Evolutionary conservation across 169 alveolate genomes (phyloP).

Genomic region (Eimeria zaria): DNA sequence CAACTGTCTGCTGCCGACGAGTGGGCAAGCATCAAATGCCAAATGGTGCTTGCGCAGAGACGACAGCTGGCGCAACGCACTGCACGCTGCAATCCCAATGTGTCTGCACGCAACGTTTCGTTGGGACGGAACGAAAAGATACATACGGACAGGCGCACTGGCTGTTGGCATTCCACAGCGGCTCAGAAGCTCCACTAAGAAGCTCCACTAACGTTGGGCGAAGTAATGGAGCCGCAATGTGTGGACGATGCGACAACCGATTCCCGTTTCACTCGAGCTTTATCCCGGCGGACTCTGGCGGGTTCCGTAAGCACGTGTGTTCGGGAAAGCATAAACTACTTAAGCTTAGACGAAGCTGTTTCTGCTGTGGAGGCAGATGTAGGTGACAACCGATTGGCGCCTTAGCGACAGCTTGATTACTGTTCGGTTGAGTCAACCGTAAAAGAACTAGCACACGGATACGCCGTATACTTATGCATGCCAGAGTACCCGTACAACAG

Average conservation of each 20-base stretch:
- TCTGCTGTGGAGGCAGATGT: not conserved
- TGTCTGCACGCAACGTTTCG: not conserved
- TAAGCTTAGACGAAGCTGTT: not conserved
- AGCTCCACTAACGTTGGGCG: not conserved
- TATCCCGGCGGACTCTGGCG: not conserved
- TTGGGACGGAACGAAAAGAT: not conserved
- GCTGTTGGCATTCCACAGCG: not conserved
- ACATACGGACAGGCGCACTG: not conserved
- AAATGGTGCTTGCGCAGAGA: not conserved
- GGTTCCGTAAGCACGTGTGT: not conserved
- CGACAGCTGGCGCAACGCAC: not conserved
- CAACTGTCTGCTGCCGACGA: not conserved
- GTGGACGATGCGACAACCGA: not conserved
- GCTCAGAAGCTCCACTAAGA: not conserved
- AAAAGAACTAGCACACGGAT: not conserved
- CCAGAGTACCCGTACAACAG: not conserved
- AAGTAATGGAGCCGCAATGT: not conserved
- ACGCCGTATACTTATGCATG: not conserved
- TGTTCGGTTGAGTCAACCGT: not conserved
- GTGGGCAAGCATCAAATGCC: not conserved
- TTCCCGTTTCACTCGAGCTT: not conserved
- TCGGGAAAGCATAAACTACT: not conserved
- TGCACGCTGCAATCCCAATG: not conserved
- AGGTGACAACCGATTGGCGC: not conserved
- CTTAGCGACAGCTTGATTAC: not conserved